A percentile compares a stretch with the other conserved stretches of the same genome.
Evolutionary conservation across 106 monocot species (phyloP).

Genomic region (Ottelia alismoides): DNA sequence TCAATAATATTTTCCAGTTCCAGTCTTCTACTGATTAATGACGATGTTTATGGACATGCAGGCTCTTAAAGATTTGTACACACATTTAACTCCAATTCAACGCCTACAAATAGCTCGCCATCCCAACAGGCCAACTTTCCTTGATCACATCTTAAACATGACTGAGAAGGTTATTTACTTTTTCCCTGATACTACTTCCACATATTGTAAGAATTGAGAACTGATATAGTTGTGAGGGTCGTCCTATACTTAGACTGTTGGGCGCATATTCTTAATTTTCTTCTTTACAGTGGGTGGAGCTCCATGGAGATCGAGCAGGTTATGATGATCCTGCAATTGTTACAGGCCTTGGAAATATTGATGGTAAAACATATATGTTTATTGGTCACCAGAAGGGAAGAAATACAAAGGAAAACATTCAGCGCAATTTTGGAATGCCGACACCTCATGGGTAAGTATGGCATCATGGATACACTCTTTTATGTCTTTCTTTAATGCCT

Average conservation of each 20-base stretch:
- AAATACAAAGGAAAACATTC: conserved; percentile 91
- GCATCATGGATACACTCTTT: no score
- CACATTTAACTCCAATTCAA: conserved; percentile 71
- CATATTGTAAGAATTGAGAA: background rate
- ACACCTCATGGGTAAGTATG: conserved; percentile 81
- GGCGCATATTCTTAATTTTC: background rate
- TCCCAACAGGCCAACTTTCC: conserved; percentile 87
- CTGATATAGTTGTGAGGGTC: background rate
- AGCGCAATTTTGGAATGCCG: conserved; percentile 90
- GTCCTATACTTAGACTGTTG: background rate
- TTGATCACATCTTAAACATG: conserved; percentile 82
- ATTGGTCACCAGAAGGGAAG: conserved; percentile 94
- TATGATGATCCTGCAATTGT: conserved; percentile 98
- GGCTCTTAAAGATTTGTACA: conserved; percentile 63
- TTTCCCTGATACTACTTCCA: background rate
- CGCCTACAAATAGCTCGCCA: conserved; percentile 71
- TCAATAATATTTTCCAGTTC: no score
- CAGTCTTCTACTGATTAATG: no score
- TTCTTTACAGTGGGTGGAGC: conserved; percentile 74
- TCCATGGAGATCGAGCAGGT: conserved; percentile 89
- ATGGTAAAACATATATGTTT: conserved; percentile 74
- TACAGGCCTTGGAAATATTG: conserved; percentile 65
- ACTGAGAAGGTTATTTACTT: conserved; percentile 51
- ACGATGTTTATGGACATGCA: no score
- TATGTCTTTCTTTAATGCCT: no score